A percentile compares a stretch with the other conserved stretches of the same genome.
Evolutionary conservation across 2,329 filamentous ascomycete genomes (phyloP).

Genomic region (Pseudocercospora eumusae): DNA sequence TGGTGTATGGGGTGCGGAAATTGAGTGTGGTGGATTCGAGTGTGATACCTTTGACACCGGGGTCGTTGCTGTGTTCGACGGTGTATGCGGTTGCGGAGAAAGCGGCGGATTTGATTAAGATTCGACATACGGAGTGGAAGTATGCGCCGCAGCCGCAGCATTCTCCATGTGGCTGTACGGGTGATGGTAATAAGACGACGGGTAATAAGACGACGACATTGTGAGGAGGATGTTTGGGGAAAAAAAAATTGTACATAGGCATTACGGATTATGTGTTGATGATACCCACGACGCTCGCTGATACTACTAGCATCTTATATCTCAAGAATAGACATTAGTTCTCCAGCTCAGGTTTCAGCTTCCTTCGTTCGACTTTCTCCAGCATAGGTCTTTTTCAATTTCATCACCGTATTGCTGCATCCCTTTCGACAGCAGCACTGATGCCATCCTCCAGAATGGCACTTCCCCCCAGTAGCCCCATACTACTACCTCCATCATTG

Average conservation of each 20-base stretch:
- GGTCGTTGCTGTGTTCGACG: conserved; percentile 32
- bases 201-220: neutral
- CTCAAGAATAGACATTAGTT: neutral
- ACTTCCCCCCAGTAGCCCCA: conserved; percentile 68
- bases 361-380: neutral
- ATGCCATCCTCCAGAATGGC: conserved; percentile 81
- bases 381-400: neutral
- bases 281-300: neutral
- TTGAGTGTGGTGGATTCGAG: conserved; percentile 38
- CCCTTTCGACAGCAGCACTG: conserved; percentile 71
- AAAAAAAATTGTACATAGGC: neutral
- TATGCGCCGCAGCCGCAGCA: neutral
- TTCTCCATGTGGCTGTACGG: neutral
- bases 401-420: conserved; percentile 43
- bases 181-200: neutral
- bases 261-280: neutral
- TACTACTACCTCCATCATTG: conserved; percentile 29
- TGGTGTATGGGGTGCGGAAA: conserved; percentile 34
- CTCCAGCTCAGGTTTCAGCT: neutral
- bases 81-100: conserved; percentile 42
- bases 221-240: neutral
- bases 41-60: conserved; percentile 37
- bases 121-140: conserved; percentile 1
- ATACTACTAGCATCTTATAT: neutral
- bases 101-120: conserved; percentile 38